These are phyloP conservation scores for Didymella pinodella DNA, from an alignment of 2,329 filamentous ascomycete species.

Conservation along the genomic window DNA sequence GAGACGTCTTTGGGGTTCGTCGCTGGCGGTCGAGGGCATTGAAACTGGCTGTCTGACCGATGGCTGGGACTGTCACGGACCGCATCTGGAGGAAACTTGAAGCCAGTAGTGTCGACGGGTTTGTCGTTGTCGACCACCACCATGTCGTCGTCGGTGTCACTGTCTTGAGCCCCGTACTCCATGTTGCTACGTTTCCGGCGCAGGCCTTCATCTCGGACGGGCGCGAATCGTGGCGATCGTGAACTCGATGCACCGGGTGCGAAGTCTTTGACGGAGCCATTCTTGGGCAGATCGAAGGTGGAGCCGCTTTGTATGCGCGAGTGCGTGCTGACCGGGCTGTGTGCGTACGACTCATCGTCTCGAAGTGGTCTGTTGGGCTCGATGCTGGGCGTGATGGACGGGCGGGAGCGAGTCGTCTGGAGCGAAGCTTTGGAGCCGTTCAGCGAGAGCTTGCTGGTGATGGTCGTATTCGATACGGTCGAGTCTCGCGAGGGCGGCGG, in stretches of 20 bases:
- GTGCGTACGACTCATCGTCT: constrained; percentile 38
- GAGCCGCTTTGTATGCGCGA: constrained; percentile 33
- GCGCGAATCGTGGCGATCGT: constrained; percentile 32
- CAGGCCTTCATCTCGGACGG: constrained; percentile 29
- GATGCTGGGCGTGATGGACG: constrained; percentile 34
- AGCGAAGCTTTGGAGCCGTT: constrained; percentile 44
- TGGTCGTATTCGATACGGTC: constrained; percentile 39
- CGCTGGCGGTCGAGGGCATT: constrained; percentile 28
- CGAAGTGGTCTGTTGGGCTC: constrained; percentile 28
- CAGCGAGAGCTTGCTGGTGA: constrained; percentile 43
- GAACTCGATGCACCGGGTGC: constrained; percentile 19
- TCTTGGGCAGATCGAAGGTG: constrained; percentile 31
- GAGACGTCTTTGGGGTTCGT: constrained; percentile 33
- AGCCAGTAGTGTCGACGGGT: constrained; percentile 32
- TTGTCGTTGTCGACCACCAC: constrained; percentile 36
- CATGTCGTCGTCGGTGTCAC: constrained; percentile 45
- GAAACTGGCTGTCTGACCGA: constrained; percentile 38
- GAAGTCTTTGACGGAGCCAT: constrained; percentile 29
- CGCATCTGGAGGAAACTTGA: constrained; percentile 33
- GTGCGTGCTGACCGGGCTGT: constrained; percentile 39
- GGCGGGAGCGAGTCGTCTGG: constrained; percentile 41
- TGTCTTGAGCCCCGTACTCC: constrained; percentile 38
- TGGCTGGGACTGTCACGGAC: constrained; percentile 37
- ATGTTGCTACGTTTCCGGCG: constrained; percentile 36
- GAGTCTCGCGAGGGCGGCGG: constrained; percentile 48